A percentile compares a stretch with the other conserved stretches of the same genome.
phyloP scores from a whole-genome alignment of 768 basidiomycete species.

The Termitomyces sp. region DNA sequence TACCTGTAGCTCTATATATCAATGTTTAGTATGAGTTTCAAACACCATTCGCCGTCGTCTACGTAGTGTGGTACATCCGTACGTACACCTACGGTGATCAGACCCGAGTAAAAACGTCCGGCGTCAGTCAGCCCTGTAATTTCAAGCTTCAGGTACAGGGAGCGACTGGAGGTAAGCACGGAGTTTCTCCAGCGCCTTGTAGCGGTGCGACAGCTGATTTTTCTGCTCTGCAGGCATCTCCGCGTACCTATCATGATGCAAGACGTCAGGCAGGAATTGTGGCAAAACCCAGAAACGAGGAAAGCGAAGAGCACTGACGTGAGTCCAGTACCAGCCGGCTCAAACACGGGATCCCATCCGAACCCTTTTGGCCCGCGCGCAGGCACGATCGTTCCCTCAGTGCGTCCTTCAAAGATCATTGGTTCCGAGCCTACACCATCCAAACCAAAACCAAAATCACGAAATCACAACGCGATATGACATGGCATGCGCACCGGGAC shows the following conservation, averaged over 20 bases:
- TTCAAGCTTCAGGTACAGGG: not conserved
- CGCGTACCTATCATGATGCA: constrained; percentile 46
- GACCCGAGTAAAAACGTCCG: not conserved
- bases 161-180: constrained; percentile 40
- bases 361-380: constrained; percentile 74
- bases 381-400: constrained; percentile 85
- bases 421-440: constrained; percentile 51
- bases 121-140: too few relatives aligned
- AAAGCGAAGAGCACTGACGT: constrained; percentile 58
- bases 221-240: constrained; percentile 69
- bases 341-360: constrained; percentile 90
- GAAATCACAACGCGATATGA: too few relatives aligned
- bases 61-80: too few relatives aligned
- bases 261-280: constrained; percentile 5
- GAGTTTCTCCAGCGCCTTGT: constrained; percentile 67
- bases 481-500: constrained; percentile 58
- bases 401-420: constrained; percentile 73
- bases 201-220: constrained; percentile 69
- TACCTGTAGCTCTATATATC: not conserved
- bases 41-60: not conserved
- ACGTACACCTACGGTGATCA: not conserved
- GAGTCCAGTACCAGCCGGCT: constrained; percentile 66
- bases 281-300: not conserved
- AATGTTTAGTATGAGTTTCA: not conserved
- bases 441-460: too few relatives aligned